These are phyloP conservation scores for Rhododendron simsii DNA, from an alignment of 148 eudicot genomes.

Conservation along the genomic window DNA sequence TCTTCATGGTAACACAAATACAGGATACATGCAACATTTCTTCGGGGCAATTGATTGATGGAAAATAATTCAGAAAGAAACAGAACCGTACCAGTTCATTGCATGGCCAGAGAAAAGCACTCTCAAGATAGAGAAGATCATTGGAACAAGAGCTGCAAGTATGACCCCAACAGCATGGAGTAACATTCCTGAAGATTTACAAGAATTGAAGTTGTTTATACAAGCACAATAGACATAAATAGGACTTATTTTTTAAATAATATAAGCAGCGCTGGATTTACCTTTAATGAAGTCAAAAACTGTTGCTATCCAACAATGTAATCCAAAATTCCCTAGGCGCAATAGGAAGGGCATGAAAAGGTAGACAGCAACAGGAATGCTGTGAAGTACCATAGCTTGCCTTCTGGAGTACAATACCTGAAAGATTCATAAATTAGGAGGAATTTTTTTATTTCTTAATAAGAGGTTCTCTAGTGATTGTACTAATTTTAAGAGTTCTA, in stretches of 20 bases:
- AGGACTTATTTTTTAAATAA: not conserved
- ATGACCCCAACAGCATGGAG: constrained; percentile 54
- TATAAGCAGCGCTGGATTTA: constrained; percentile 21
- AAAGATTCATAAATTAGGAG: constrained; percentile 6
- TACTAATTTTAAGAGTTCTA: not conserved
- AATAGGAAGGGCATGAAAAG: constrained; percentile 57
- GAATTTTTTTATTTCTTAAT: constrained; percentile 1
- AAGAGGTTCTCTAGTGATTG: not conserved
- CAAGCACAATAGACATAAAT: not conserved
- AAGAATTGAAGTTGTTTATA: not conserved
- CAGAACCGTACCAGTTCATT: constrained; percentile 75
- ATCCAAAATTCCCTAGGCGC: constrained; percentile 33
- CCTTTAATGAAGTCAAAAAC: constrained; percentile 70
- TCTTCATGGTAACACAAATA: not conserved
- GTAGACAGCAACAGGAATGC: constrained; percentile 59
- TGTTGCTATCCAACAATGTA: constrained; percentile 33
- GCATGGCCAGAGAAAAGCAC: constrained; percentile 57
- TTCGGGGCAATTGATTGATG: not conserved
- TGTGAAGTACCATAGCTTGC: constrained; percentile 67
- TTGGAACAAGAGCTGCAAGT: constrained; percentile 61
- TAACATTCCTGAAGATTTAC: constrained; percentile 54
- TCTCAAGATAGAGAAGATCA: constrained; percentile 56
- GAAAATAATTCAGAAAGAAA: constrained; percentile 5
- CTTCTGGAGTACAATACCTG: constrained; percentile 72
- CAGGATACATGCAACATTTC: not conserved